Evolutionary conservation across 1,284 basidiomycete species (phyloP).

Genomic region (Ceratobasidium sp.): DNA sequence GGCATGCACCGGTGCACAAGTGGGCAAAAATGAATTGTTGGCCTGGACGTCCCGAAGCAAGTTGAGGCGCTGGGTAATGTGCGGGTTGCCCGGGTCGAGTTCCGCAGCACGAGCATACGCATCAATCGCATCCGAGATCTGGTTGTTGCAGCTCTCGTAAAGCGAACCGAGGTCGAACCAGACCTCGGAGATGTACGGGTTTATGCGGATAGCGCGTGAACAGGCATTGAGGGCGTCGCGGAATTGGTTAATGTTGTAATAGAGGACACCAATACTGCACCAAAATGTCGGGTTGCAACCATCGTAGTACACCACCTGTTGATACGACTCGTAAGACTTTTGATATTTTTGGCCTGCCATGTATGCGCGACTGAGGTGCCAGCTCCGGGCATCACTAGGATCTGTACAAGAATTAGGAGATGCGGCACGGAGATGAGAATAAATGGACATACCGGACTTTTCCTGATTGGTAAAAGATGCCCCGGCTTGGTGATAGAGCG

Average conservation of each 20-base stretch:
- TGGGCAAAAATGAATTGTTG: slow-evolving; percentile 56
- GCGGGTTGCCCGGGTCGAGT: slow-evolving; percentile 83
- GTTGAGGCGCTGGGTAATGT: slow-evolving; percentile 82
- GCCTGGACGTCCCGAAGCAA: slow-evolving; percentile 85
- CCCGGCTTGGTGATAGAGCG: slow-evolving; percentile 96
- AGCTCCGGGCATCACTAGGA: slow-evolving; percentile 87
- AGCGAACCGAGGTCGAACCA: slow-evolving; percentile 75
- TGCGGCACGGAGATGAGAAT: slow-evolving; percentile 7
- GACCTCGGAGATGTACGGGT: slow-evolving; percentile 98
- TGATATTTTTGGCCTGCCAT: slow-evolving; percentile 99
- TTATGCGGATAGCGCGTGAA: slow-evolving; percentile 97
- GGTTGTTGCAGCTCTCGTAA: slow-evolving; percentile 99
- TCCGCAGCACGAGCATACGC: slow-evolving; percentile 94
- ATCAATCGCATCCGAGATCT: slow-evolving; percentile 98
- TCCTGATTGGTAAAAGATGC: slow-evolving; percentile 97
- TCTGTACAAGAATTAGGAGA: slow-evolving; percentile 41
- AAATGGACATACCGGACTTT: slow-evolving; percentile 76
- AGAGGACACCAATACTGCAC: slow-evolving; percentile 99
- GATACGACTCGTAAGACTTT: slow-evolving; percentile 99
- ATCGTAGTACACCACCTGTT: slow-evolving; percentile 98
- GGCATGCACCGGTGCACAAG: neutral
- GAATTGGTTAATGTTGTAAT: slow-evolving; percentile 99
- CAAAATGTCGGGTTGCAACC: slow-evolving; percentile 99
- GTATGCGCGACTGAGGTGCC: slow-evolving; percentile 98
- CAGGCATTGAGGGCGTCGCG: slow-evolving; percentile 98